These are phyloP conservation scores for Elsinoe ampelina DNA, from an alignment of 2,329 filamentous ascomycete species.

Conservation along the genomic window DNA sequence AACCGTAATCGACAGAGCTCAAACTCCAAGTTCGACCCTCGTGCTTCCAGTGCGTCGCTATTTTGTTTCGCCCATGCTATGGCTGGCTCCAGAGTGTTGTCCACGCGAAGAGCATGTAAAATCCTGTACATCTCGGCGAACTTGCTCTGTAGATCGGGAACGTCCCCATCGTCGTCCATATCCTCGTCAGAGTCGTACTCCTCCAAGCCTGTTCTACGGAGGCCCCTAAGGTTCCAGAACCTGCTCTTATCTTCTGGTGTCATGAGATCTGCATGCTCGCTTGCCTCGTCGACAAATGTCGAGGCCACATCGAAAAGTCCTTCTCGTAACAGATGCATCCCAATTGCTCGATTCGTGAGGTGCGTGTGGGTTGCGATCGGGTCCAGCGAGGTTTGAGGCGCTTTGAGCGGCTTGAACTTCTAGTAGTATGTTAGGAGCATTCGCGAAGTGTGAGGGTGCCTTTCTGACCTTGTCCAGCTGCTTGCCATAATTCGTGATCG, in stretches of 20 bases:
- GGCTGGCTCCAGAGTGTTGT: constrained; percentile 66
- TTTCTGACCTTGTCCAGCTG: constrained; percentile 64
- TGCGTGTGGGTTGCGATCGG: constrained; percentile 64
- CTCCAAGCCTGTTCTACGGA: neutral
- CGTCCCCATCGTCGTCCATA: constrained; percentile 13
- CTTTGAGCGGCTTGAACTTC: constrained; percentile 59
- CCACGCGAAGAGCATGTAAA: constrained; percentile 62
- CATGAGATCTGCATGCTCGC: neutral
- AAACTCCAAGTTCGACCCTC: constrained; percentile 90
- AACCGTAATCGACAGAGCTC: constrained; percentile 86
- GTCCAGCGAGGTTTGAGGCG: constrained; percentile 71
- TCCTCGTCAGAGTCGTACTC: constrained; percentile 13
- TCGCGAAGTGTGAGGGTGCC: neutral
- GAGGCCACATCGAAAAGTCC: constrained; percentile 84
- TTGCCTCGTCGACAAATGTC: constrained; percentile 60
- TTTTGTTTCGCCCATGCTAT: constrained; percentile 78
- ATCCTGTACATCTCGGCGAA: constrained; percentile 91
- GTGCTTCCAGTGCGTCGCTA: constrained; percentile 59
- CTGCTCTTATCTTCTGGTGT: constrained; percentile 1
- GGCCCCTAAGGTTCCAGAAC: constrained; percentile 3
- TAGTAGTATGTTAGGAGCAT: constrained; percentile 23
- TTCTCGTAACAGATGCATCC: constrained; percentile 91
- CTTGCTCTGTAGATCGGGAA: constrained; percentile 56
- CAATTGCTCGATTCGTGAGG: constrained; percentile 85
- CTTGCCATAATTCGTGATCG: constrained; percentile 75